These are phyloP conservation scores for Vitis rupestris DNA, from an alignment of 164 flowering plant genomes.

Conservation along the genomic window DNA sequence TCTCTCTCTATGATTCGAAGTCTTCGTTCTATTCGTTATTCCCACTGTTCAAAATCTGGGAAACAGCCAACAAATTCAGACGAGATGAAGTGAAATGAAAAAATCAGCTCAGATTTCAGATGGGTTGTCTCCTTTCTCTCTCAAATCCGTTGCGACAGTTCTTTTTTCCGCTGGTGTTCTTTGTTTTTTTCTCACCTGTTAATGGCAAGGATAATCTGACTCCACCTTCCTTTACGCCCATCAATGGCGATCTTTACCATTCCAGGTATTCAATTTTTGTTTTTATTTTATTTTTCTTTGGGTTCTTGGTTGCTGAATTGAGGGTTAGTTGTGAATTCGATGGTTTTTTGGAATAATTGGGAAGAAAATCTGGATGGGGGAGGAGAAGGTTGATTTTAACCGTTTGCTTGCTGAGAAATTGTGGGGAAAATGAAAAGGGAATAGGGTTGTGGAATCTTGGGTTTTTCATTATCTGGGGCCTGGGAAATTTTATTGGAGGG, in stretches of 20 bases:
- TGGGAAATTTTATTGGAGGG: neutral
- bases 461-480: neutral
- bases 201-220: conserved; percentile 25
- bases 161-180: conserved; percentile 1
- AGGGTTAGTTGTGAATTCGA: too few species aligned
- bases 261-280: conserved; percentile 38
- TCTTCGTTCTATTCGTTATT: neutral
- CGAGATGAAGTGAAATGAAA: too few species aligned
- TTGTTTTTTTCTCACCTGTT: conserved; percentile 18
- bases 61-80: too few species aligned
- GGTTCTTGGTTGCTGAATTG: too few species aligned
- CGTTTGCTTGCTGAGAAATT: neutral
- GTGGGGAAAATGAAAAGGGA: neutral
- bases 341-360: neutral
- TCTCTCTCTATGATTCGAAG: neutral
- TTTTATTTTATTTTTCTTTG: neutral
- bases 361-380: neutral
- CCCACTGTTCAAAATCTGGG: neutral
- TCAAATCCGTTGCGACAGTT: neutral
- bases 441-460: neutral
- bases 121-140: conserved; percentile 25
- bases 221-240: conserved; percentile 28
- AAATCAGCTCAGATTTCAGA: neutral
- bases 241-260: conserved; percentile 70
- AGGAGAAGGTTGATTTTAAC: neutral